Evolutionary conservation across 1,139 yeast species (phyloP), one percentile per base, ranked within the genome.

Genomic region (Kluyveromyces marxianus): DNA sequence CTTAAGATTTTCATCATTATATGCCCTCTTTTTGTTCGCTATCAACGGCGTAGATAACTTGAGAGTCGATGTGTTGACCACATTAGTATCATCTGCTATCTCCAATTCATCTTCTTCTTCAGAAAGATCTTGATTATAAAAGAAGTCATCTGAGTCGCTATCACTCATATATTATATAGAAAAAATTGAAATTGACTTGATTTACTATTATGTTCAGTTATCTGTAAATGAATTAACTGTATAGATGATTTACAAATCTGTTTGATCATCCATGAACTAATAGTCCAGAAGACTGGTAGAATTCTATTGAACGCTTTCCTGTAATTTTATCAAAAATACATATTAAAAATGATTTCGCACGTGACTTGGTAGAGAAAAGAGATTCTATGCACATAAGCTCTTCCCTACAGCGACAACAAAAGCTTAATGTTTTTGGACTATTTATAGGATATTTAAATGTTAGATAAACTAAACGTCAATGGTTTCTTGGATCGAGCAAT

Each of bases 401-500:
- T 14, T 14, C 21, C 21, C 21, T 14, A 14, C 21, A 14, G 21
- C 21, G 21, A 14, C 21, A 14, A 14, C 21, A 14, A 14, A 14
- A 14, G 21, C 21, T 14, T 14, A 14, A 14, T 14, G 21, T 14
- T 14, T 14, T 14, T 14, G 21, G 10, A 29, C 10, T 7, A 29
- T 7, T 29, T 4, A 44, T 46, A 14, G 7, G 10, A 6, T 29
- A 29, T 4, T 4, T 14, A n/a, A 5, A 14, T 4, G 4, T 21
- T 4, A 4, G n/a, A 8, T 3, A 34, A 14, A 4, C 26, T 40
- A 40, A 14, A 40, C 34, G 14, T 34, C 33, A 14, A 40, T 40
- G 7, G 33, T 28, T 14, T 48, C 46, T 50, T 60, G 62, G 27
- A 57, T 25, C 10, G 49, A 35, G 31, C 56, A 50, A 45, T 60